Base-by-base conservation (phyloP, 2,329 filamentous ascomycete genomes). In the Aureobasidium melanogenum region DNA sequence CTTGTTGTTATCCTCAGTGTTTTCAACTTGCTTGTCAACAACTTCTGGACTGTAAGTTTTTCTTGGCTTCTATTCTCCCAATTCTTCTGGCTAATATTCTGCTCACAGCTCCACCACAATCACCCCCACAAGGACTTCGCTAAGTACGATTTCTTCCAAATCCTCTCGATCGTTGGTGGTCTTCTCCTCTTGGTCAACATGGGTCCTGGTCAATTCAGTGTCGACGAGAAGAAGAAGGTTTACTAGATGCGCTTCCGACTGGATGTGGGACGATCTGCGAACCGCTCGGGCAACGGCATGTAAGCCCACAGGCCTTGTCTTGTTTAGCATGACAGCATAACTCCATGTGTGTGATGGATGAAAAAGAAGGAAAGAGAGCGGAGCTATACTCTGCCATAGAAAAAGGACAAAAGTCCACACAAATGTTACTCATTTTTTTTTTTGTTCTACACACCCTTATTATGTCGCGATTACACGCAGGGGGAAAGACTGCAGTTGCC, bases 131-230 rank as follows among this genome's bases (percentile, higher is more conserved):
- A 97, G 85, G 94, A 99, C 77, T 99, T 99, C 74, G 94, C 94
- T 82, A 99, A 99, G 80, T 99, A 99, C 84, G 94, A 99, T 76
- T 99, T 99, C 83, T 99, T 99, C 87, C 94, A 99, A 82, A 97
- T 97, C 70, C 83, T 99, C 60, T 99, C 94, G 57, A 99, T 99
- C 74, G 93, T 97, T 67, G 94, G 94, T 66, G 94, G 94, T 75
- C 89, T 99, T 62, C 83, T 99, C 62, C 87, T 99, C 67, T 85
- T 99, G 67, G 92, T 97, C 79, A 99, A 99, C 85, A 97, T 94
- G 84, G 94, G 94, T 64, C 94, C 94, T 10, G 94, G 94, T 66
- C 92, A 96, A 76, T 89, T 97, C 82, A 96, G 89, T 75, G 93
- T 97, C 76, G 94, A 99, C 77, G 94, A 99, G 85, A 99, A 99